phyloP scores from a whole-genome alignment of 768 basidiomycete genomes.

The Xerocomellus intermedius region DNA sequence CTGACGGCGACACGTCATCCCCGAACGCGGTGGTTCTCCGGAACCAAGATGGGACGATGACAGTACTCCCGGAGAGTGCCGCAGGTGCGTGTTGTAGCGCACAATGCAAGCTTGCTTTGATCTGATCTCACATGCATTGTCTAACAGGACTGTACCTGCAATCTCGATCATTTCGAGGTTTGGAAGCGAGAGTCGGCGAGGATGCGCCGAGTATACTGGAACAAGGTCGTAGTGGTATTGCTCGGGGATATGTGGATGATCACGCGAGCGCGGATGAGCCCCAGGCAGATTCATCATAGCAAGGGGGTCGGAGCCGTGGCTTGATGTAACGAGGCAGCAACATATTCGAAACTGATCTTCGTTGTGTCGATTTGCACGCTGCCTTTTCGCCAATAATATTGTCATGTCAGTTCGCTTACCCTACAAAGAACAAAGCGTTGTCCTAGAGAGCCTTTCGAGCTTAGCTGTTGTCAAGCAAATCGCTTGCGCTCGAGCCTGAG shows the following conservation, averaged over 20 bases:
- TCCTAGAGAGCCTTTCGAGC: not conserved
- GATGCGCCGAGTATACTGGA: slow-evolving; percentile 81
- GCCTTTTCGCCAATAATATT: not conserved
- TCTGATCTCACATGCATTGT: slow-evolving; percentile 6
- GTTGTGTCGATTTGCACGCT: not conserved
- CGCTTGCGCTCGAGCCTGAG: not conserved
- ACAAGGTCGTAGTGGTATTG: slow-evolving; percentile 88
- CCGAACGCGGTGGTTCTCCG: slow-evolving; percentile 54
- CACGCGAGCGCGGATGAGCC: slow-evolving; percentile 8
- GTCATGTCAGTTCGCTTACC: not conserved
- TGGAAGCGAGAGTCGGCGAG: slow-evolving; percentile 74
- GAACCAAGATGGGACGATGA: slow-evolving; percentile 60
- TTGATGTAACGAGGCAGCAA: not conserved
- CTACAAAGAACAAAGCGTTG: not conserved
- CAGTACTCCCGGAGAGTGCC: slow-evolving; percentile 59
- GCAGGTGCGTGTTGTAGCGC: slow-evolving; percentile 50
- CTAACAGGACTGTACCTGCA: slow-evolving; percentile 67
- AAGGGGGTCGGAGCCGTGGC: too few species aligned
- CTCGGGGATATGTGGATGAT: slow-evolving; percentile 76
- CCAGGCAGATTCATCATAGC: too few species aligned
- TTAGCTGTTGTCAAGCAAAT: not conserved
- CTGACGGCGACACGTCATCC: slow-evolving; percentile 20
- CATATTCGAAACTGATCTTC: not conserved
- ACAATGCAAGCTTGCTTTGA: slow-evolving; percentile 5
- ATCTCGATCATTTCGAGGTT: slow-evolving; percentile 71